Base-by-base conservation (phyloP, 495 filamentous ascomycete genomes). In the Tuber microsphaerosporum region DNA sequence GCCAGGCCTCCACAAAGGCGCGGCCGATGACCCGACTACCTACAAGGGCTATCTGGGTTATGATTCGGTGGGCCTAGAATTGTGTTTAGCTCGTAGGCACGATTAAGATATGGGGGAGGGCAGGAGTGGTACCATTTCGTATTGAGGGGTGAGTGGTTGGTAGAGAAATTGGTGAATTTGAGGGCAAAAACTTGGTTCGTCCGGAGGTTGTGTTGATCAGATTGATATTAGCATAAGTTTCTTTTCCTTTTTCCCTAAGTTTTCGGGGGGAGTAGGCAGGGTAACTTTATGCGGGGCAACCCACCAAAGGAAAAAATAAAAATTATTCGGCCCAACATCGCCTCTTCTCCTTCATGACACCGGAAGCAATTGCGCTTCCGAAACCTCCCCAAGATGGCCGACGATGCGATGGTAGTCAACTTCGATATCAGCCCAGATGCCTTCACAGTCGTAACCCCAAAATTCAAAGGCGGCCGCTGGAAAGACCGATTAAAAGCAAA, bases 371-470 rank as follows among this genome's bases (percentile, higher is more conserved):
- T 69, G 26, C 46, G 65, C 8, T 22, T n/a, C 4, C 41, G 37
- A 26, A 65, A 17, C 61, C 42, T 26, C 5, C 31, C 12, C 16
- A 70, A 51, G 56, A 97, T 97, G 94, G 93, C 93, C 34, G 93
- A 97, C 86, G 92, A 97, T 90, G 93, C 93, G 71, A 91, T 99
- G 89, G 88, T 97, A 70, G 87, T 97, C 83, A 98, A 99, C 83
- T 97, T 97, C 82, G 88, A 91, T 73, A 85, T 95, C 43, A 86
- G 87, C 20, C 92, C 92, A 78, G 87, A 86, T 22, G 72, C 85
- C 26, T 68, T 83, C 41, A 84, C 84, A 44, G 12, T 85, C 0
- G 44, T 86, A 0, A 87, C 89, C 69, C 86, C 88, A 70, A 91
- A 89, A 76, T 93, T 97, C 83, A 94, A 90, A 83, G 95, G 95